Percentiles rank a stretch among this genome's conserved stretches.
Evolutionary conservation across 176 grass and related monocot species (phyloP).

Genomic region (Dendrocalamus sinicus): DNA sequence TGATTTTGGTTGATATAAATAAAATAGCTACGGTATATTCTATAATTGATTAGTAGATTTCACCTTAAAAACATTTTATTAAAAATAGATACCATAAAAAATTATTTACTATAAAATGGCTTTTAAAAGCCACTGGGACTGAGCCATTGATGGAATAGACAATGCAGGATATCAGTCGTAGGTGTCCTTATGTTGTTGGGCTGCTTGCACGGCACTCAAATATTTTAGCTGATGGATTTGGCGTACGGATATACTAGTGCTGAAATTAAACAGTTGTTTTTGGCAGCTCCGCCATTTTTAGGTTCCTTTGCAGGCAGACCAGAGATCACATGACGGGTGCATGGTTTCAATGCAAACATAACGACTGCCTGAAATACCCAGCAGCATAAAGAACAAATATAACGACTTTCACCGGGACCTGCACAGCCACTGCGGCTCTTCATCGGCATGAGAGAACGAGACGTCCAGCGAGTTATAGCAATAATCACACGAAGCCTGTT

Average conservation of each 20-base stretch:
- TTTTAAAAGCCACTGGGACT: too few relatives aligned
- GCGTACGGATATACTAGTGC: not conserved
- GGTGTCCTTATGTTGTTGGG: not conserved
- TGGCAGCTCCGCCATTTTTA: not conserved
- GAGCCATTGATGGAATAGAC: too few relatives aligned
- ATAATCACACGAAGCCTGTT: not conserved
- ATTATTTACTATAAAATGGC: too few relatives aligned
- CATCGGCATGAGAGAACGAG: not conserved
- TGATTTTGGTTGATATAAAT: too few relatives aligned
- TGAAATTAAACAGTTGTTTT: not conserved
- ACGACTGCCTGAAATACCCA: not conserved
- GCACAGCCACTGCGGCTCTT: not conserved
- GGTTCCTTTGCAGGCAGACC: not conserved
- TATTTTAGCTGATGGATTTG: not conserved
- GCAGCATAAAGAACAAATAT: not conserved
- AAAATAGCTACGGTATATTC: too few relatives aligned
- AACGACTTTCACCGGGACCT: not conserved
- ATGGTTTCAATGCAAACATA: not conserved
- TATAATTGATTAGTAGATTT: too few relatives aligned
- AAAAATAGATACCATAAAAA: too few relatives aligned
- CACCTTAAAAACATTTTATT: too few relatives aligned
- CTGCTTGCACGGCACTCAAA: not conserved
- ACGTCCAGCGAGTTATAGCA: not conserved
- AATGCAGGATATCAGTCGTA: not conserved
- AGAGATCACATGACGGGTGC: conserved; percentile 1